Conservation (phyloP, 441 rosid genomes). For the Euphorbia schlechtendalii region DNA sequence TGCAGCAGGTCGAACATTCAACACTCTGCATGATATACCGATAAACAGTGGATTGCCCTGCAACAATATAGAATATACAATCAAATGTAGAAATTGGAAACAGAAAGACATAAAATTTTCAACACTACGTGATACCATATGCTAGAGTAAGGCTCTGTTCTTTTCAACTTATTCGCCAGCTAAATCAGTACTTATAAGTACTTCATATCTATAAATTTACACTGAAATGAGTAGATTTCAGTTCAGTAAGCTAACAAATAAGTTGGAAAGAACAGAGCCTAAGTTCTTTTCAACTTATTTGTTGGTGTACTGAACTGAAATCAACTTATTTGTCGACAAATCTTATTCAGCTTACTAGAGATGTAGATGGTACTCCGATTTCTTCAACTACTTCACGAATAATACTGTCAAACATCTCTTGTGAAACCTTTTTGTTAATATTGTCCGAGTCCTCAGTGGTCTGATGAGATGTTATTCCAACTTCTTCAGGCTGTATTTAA, state of each 20-base stretch:
- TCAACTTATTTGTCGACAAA: no score
- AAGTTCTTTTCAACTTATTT: no score
- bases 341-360: conserved; percentile 44
- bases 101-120: background rate
- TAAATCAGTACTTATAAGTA: no score
- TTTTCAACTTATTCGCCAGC: no score
- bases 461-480: conserved; percentile 42
- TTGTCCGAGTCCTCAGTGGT: conserved; percentile 23
- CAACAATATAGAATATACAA: conserved; percentile 11
- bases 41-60: conserved; percentile 63
- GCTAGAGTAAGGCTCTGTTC: background rate
- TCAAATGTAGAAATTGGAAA: background rate
- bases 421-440: conserved; percentile 43
- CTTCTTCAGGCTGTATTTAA: conserved; percentile 59
- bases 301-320: no score
- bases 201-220: no score
- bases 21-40: conserved; percentile 63
- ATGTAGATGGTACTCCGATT: conserved; percentile 70
- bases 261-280: no score
- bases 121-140: background rate
- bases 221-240: no score
- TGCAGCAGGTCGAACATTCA: conserved; percentile 77
- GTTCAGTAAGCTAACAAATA: no score
- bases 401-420: conserved; percentile 79
- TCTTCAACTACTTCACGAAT: conserved; percentile 79